Conservation (phyloP, 148 eudicot species). For the Salicornia ramosissima region DNA sequence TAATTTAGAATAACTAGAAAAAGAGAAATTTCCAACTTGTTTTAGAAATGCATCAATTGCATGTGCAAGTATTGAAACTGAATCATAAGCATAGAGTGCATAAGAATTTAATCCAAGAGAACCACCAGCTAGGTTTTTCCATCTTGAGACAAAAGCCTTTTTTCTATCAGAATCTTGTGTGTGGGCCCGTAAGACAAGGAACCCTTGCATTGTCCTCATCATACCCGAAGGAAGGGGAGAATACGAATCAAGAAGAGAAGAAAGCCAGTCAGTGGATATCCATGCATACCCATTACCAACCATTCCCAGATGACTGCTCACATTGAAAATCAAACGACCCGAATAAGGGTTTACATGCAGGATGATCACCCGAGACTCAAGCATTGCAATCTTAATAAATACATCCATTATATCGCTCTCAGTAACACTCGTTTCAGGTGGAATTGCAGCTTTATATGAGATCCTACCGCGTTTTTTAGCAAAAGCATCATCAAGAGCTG, state of each 20-base stretch:
- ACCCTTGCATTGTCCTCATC: slow-evolving; percentile 69
- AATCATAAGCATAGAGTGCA: slow-evolving; percentile 90
- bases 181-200: slow-evolving; percentile 67
- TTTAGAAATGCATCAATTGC: slow-evolving; percentile 69
- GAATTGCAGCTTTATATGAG: slow-evolving; percentile 66
- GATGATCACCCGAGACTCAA: slow-evolving; percentile 72
- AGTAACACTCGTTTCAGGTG: slow-evolving; percentile 41
- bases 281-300: slow-evolving; percentile 85
- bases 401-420: slow-evolving; percentile 62
- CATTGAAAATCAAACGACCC: slow-evolving; percentile 58
- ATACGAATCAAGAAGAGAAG: slow-evolving; percentile 60
- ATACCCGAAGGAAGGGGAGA: slow-evolving; percentile 40
- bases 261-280: slow-evolving; percentile 92
- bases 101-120: slow-evolving; percentile 64
- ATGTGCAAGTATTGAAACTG: slow-evolving; percentile 80
- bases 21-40: slow-evolving; percentile 69
- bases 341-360: slow-evolving; percentile 61
- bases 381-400: slow-evolving; percentile 63
- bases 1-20: slow-evolving; percentile 54
- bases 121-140: slow-evolving; percentile 55
- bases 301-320: slow-evolving; percentile 77
- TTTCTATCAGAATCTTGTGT: slow-evolving; percentile 54
- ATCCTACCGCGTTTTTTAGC: slow-evolving; percentile 61
- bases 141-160: slow-evolving; percentile 44
- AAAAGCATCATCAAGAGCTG: slow-evolving; percentile 76